Percentiles rank a stretch among this genome's conserved stretches.
phyloP scores from a whole-genome alignment of 495 filamentous ascomycete genomes.

The Lentithecium fluviatile region DNA sequence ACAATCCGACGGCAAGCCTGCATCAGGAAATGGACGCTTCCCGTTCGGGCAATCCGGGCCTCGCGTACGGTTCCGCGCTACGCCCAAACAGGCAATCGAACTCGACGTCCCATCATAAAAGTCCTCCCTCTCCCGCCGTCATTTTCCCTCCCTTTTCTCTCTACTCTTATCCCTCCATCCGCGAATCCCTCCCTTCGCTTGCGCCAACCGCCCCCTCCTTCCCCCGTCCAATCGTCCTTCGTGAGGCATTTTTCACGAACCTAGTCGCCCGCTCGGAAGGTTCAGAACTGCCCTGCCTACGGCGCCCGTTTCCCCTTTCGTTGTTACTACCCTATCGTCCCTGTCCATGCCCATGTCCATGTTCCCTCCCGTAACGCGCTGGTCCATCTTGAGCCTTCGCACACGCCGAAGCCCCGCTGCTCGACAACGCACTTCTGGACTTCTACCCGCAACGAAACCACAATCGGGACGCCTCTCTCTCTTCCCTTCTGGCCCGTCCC shows the following conservation, averaged over 20 bases:
- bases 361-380: no score
- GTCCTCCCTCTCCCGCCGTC: conserved; percentile 3
- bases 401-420: no score
- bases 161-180: conserved; percentile 15
- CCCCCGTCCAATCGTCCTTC: conserved; percentile 14
- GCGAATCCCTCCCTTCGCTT: neutral
- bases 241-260: conserved; percentile 18
- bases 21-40: conserved; percentile 26
- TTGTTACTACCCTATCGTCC: conserved; percentile 5
- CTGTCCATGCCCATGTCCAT: conserved; percentile 17
- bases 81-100: conserved; percentile 18
- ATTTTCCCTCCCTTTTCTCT: conserved; percentile 23
- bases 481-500: no score
- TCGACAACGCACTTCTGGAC: no score
- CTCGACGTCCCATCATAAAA: conserved; percentile 27
- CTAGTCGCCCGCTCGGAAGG: conserved; percentile 4
- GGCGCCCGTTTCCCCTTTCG: no score
- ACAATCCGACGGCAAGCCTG: conserved; percentile 17
- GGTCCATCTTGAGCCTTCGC: no score
- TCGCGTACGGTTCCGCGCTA: conserved; percentile 28
- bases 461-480: no score
- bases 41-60: conserved; percentile 22
- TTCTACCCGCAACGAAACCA: no score
- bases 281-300: conserved; percentile 9
- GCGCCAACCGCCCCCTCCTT: no score